These are phyloP conservation scores for Microbotryomycetes sp. DNA, from an alignment of 1,284 basidiomycete genomes.

Conservation along the genomic window DNA sequence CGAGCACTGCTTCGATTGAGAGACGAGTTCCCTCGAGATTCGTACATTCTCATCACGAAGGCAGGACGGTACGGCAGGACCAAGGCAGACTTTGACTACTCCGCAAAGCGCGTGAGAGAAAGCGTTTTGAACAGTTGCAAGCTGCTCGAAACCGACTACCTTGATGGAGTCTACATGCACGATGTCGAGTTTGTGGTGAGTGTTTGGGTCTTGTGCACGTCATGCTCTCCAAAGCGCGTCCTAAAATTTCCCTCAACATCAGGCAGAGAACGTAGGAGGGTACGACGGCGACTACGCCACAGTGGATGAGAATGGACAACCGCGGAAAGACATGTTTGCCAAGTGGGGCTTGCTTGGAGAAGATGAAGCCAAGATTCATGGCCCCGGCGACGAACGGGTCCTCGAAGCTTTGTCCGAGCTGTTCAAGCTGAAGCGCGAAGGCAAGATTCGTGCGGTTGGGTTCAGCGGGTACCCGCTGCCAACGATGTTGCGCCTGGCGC, in stretches of 20 bases:
- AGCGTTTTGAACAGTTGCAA: conserved; percentile 60
- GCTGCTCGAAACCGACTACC: conserved; percentile 68
- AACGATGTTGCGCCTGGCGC: conserved; percentile 70
- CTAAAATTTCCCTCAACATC: conserved; percentile 4
- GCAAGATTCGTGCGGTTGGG: conserved; percentile 70
- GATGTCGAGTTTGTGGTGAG: conserved; percentile 82
- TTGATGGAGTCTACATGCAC: conserved; percentile 81
- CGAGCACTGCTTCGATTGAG: conserved; percentile 53
- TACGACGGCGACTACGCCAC: background rate
- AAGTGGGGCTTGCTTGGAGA: conserved; percentile 43
- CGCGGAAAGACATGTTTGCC: conserved; percentile 22
- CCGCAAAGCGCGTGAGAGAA: conserved; percentile 58
- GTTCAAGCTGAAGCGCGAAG: conserved; percentile 66
- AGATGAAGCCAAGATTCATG: conserved; percentile 55
- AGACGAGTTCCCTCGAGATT: conserved; percentile 65
- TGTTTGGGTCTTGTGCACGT: no score
- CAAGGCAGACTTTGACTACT: conserved; percentile 64
- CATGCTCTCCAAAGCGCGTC: no score
- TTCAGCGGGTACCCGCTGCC: conserved; percentile 89
- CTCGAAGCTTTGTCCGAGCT: conserved; percentile 67
- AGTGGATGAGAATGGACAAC: background rate
- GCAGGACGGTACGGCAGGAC: conserved; percentile 71
- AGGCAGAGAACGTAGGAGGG: conserved; percentile 42
- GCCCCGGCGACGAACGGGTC: conserved; percentile 71
- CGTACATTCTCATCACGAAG: conserved; percentile 84